These are phyloP conservation scores for Aspergillus ochraceus DNA, from an alignment of 2,329 filamentous ascomycete species.

Conservation along the genomic window DNA sequence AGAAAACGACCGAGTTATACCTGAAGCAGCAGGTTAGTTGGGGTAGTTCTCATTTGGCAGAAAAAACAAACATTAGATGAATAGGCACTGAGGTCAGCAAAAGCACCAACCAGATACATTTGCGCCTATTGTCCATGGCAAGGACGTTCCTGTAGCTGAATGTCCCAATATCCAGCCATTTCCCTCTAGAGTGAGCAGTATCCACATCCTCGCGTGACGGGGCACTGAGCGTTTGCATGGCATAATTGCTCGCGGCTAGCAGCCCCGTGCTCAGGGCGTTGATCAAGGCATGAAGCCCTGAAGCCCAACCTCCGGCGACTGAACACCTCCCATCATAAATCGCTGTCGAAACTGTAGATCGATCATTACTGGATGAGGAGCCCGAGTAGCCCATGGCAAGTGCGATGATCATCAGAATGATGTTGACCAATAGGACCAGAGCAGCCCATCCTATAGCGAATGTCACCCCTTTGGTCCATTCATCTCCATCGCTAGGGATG, in stretches of 20 bases:
- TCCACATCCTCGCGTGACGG: conserved; percentile 54
- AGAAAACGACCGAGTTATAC: conserved; percentile 17
- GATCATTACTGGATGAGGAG: not conserved
- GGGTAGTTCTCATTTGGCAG: not conserved
- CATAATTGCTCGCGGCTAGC: conserved; percentile 51
- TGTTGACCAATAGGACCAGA: conserved; percentile 8
- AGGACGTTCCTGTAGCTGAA: conserved; percentile 30
- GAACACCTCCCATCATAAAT: conserved; percentile 15
- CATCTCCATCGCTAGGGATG: not conserved
- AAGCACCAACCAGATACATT: conserved; percentile 13
- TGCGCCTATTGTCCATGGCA: conserved; percentile 31
- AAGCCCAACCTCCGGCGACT: conserved; percentile 10
- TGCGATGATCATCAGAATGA: conserved; percentile 11
- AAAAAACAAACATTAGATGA: conserved; percentile 12
- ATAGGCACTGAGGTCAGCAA: conserved; percentile 13
- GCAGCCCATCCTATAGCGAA: conserved; percentile 5
- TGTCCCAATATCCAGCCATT: conserved; percentile 49
- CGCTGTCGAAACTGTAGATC: not conserved
- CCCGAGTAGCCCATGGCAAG: conserved; percentile 4
- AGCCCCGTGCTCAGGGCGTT: conserved; percentile 50
- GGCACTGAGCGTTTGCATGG: conserved; percentile 53
- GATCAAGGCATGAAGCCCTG: conserved; percentile 46
- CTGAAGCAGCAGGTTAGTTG: not conserved
- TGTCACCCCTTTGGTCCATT: conserved; percentile 12
- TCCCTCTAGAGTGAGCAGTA: conserved; percentile 43